A percentile compares a stretch with the other conserved stretches of the same genome.
Conservation (phyloP, 768 basidiomycete species). For the Mycena epipterygia region DNA sequence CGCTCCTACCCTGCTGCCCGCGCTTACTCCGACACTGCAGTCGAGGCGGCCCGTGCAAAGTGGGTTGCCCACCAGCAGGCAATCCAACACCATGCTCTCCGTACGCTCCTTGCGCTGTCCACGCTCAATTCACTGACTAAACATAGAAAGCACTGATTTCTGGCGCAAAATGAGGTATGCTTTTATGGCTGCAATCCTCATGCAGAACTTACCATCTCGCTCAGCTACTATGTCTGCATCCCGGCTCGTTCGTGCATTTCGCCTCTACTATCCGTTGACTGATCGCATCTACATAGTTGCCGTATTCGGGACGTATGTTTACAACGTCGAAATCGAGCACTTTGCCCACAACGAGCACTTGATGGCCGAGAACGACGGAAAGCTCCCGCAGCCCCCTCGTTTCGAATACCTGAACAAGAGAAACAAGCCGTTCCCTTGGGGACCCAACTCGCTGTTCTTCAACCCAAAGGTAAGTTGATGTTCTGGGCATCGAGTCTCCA, state of each 20-base stretch:
- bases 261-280: slow-evolving; percentile 2
- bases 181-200: slow-evolving; percentile 3
- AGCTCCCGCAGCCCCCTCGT: slow-evolving; percentile 76
- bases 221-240: slow-evolving; percentile 80
- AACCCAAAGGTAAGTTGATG: slow-evolving; percentile 70
- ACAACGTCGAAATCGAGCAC: slow-evolving; percentile 74
- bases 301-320: slow-evolving; percentile 66
- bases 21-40: slow-evolving; percentile 55
- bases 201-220: slow-evolving; percentile 39
- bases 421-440: slow-evolving; percentile 89
- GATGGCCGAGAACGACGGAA: slow-evolving; percentile 79
- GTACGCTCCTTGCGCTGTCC: slow-evolving; percentile 50
- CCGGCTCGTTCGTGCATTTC: slow-evolving; percentile 75
- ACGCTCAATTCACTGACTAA: slow-evolving; percentile 14
- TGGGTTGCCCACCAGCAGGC: slow-evolving; percentile 69
- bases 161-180: slow-evolving; percentile 91
- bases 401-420: slow-evolving; percentile 86
- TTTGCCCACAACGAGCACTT: slow-evolving; percentile 78
- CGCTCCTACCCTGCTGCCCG: slow-evolving; percentile 58
- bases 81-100: slow-evolving; percentile 74
- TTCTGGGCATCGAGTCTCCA: neutral
- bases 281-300: slow-evolving; percentile 55
- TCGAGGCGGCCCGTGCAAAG: slow-evolving; percentile 48
- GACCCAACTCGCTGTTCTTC: slow-evolving; percentile 86
- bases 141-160: slow-evolving; percentile 78